Base-by-base conservation (phyloP, 1,284 basidiomycete genomes). In the Cryptococcus sp. region DNA sequence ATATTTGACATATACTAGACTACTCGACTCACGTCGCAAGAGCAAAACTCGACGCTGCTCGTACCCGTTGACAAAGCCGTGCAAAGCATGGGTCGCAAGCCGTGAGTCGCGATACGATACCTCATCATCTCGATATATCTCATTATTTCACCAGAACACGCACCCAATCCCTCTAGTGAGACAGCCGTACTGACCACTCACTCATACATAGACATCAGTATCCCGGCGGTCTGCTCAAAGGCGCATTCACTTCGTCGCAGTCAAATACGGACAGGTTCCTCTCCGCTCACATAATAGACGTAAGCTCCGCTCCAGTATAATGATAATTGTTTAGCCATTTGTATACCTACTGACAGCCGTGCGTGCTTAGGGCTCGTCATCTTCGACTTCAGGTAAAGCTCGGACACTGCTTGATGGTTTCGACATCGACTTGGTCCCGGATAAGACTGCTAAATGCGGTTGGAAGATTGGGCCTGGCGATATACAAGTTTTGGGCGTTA, bases 61-160 rank as follows among this genome's bases (percentile, higher is more conserved):
- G 77, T 78, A 0, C 77, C 77, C 3, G 54, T 73, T 34, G 75
- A 78, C 53, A 63, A 65, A 38, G 75, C 74, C 0, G 70, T 78
- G 52, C 67, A 75, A 54, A 60, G 62, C 10, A 53, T 77, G 26
- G 57, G 70, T 7, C 60, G 64, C 23, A 78, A 77, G 57, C 77
- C 77, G 73, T 75, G 52, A 60, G 73, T 65, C 11, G 3, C 13
- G 3, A 34, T 34, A 5, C 8, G 8, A n/a, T n/a, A n/a, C n/a
- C 29, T 10, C 29, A 10, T 34, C 8, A 10, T 34, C 29, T 10
- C 29, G 8, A 4, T 29, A 29, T 29, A 29, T 10, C 26, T 29
- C 26, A 5, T 29, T 4, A 29, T 29, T 10, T 4, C 4, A 10
- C 26, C 4, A 29, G 10, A 29, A 29, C 26, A 29, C 26, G 26